phyloP scores from a whole-genome alignment of 225 moss, liverwort and hornwort genomes.

The Sphagnum tenellum region DNA sequence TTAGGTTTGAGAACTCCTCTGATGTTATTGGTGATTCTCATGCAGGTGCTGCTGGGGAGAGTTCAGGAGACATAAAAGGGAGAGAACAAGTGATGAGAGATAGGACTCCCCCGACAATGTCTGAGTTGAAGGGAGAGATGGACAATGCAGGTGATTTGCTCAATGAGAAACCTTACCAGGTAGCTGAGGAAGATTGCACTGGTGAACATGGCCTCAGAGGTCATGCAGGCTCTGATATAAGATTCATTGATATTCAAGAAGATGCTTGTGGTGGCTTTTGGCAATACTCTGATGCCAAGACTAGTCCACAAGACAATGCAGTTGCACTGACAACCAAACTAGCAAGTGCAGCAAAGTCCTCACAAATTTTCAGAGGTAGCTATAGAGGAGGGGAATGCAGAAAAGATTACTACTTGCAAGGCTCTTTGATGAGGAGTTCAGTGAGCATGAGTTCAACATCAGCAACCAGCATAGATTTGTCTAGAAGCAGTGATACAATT shows the following conservation, averaged over 20 bases:
- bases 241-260: slow-evolving; percentile 1
- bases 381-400: slow-evolving; percentile 17
- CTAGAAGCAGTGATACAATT: slow-evolving; percentile 35
- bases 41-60: not conserved
- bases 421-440: slow-evolving; percentile 24
- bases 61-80: not conserved
- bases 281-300: not conserved
- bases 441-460: slow-evolving; percentile 25
- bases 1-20: no score
- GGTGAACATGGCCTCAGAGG: slow-evolving; percentile 10
- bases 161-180: slow-evolving; percentile 2
- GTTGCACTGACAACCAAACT: no score
- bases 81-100: slow-evolving; percentile 2
- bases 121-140: slow-evolving; percentile 5
- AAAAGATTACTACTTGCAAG: slow-evolving; percentile 10
- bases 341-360: not conserved
- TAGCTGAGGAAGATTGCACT: not conserved
- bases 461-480: slow-evolving; percentile 47
- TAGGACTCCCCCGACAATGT: not conserved
- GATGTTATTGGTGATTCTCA: not conserved
- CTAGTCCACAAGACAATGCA: no score
- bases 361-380: not conserved
- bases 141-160: slow-evolving; percentile 2
- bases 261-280: not conserved
- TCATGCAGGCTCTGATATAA: slow-evolving; percentile 1